These are phyloP conservation scores for Jackrogersella minutella DNA, from an alignment of 495 filamentous ascomycete genomes.

Conservation along the genomic window DNA sequence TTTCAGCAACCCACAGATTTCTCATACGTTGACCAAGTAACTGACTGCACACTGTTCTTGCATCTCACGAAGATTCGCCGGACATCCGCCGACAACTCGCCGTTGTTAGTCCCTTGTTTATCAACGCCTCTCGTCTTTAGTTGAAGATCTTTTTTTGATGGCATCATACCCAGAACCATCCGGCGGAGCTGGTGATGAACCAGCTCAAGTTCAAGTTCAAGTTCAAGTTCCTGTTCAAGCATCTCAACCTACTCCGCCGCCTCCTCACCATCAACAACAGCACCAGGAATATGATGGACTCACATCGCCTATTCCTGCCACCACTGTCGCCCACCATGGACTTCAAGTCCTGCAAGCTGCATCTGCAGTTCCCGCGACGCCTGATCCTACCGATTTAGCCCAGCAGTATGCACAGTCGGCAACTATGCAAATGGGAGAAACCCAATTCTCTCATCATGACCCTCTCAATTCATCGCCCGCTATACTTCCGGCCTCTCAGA, in stretches of 20 bases:
- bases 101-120: constrained; percentile 29
- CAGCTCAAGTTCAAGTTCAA: background rate
- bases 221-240: too few species aligned
- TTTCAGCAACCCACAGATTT: background rate
- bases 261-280: constrained; percentile 15
- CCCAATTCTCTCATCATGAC: constrained; percentile 18
- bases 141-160: constrained; percentile 25
- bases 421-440: constrained; percentile 36
- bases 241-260: constrained; percentile 10
- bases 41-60: constrained; percentile 7
- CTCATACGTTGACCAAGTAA: constrained; percentile 10
- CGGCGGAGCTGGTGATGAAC: constrained; percentile 11
- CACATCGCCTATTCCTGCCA: constrained; percentile 33
- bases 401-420: constrained; percentile 46
- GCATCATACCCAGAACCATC: constrained; percentile 42
- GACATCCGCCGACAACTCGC: constrained; percentile 48
- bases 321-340: constrained; percentile 52
- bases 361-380: constrained; percentile 41
- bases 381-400: constrained; percentile 32
- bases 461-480: background rate
- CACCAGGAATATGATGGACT: constrained; percentile 25
- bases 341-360: constrained; percentile 56
- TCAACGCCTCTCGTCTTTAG: constrained; percentile 7
- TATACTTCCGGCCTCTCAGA: constrained; percentile 26
- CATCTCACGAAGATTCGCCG: constrained; percentile 48